Percentiles rank a stretch among this genome's conserved stretches.
phyloP scores from a whole-genome alignment of 2,329 filamentous ascomycete species.

The Aureobasidium mangrovei region DNA sequence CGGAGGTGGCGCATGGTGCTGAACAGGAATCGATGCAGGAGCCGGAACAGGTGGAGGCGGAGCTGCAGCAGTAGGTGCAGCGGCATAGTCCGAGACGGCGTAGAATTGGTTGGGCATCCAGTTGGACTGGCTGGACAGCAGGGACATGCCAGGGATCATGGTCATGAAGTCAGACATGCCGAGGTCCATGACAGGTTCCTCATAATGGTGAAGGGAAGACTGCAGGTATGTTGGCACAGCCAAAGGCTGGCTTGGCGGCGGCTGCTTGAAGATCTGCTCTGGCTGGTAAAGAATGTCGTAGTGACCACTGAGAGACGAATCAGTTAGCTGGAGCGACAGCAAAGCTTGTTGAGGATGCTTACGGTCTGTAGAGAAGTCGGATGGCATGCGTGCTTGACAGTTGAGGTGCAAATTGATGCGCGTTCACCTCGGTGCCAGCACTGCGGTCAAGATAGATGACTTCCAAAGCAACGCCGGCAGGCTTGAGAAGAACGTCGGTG shows the following conservation, averaged over 20 bases:
- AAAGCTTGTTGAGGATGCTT: constrained; percentile 24
- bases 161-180: constrained; percentile 33
- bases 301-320: constrained; percentile 53
- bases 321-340: not conserved
- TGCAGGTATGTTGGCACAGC: constrained; percentile 27
- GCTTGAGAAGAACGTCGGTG: constrained; percentile 69
- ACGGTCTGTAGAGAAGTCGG: constrained; percentile 59
- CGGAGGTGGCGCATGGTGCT: constrained; percentile 7
- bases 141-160: constrained; percentile 39
- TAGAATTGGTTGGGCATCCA: constrained; percentile 13
- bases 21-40: constrained; percentile 5
- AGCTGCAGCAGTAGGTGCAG: not conserved
- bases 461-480: constrained; percentile 69
- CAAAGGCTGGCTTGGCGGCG: constrained; percentile 22
- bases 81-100: not conserved
- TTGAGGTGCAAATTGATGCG: constrained; percentile 52
- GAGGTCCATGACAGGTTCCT: constrained; percentile 23
- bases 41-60: constrained; percentile 3
- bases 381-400: constrained; percentile 32
- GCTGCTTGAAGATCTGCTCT: constrained; percentile 37
- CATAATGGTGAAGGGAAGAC: constrained; percentile 19
- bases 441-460: constrained; percentile 88
- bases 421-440: constrained; percentile 65
- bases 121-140: constrained; percentile 18
- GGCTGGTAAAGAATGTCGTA: constrained; percentile 87